Evolutionary conservation across 345 rosid species (phyloP), one percentile per base, ranked within the genome.

Genomic region (Salix suchowensis): DNA sequence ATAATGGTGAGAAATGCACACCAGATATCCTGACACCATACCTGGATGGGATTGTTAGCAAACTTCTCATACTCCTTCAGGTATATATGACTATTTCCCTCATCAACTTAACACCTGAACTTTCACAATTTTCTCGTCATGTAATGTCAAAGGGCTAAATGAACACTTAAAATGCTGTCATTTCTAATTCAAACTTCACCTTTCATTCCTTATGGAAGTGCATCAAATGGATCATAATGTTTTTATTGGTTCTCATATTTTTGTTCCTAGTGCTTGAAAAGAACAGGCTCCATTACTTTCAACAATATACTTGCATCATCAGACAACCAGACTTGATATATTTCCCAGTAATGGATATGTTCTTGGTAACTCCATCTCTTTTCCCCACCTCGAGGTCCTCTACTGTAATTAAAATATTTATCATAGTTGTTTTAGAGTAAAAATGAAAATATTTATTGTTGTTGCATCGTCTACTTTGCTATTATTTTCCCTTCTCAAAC

Each of bases 41-140:
- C 81, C 78, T 96, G 71, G 97, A 94, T 68, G 97, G 93, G 58
- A 80, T 96, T 40, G 95, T 96, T 82, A 87, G 97, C 91, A 96
- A 96, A 87, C 82, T 96, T 78, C 98, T 96, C 68, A 86, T 88
- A 65, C 88, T 93, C 62, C 86, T 94, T 48, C 97, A 96, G 97
- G 99, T 96, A 86, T 80, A 19, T 52, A 5, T 46, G 2, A 30
- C 32, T 30, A 30, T 30, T 30, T 30, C 32, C 32, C 4, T 30
- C 32, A 30, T 30, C 32, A 74, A 65, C 19, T 37, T 44, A 36
- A 7, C 12, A 10, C 69, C 4, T 26, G 0, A 44, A n/a, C 26
- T 44, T 74, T 15, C 37, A 2, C 32, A 4, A 28, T 48, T 65
- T 48, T 46, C 34, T 30, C n/a, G 44, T 74, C 19, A 24, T 60